Conservation (phyloP, 2,329 filamentous ascomycete species). For the Diplocarpon rosae region DNA sequence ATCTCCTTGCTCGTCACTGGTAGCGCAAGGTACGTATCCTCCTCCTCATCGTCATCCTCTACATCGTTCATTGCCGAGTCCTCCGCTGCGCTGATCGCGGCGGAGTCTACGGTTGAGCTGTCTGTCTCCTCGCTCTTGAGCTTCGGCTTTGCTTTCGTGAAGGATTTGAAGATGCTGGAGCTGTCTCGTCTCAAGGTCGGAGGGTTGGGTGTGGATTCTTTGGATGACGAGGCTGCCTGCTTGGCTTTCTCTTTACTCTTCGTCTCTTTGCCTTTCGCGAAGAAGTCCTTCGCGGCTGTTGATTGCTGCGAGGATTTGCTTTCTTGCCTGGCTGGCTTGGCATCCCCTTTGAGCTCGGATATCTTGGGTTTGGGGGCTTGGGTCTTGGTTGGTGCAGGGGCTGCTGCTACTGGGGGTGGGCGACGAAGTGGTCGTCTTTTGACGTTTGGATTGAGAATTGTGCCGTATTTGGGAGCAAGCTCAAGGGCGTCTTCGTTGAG, state of each 20-base stretch:
- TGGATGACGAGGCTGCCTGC: conserved; percentile 15
- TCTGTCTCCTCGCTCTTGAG: conserved; percentile 32
- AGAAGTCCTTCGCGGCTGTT: conserved; percentile 29
- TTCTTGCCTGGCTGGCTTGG: conserved; percentile 13
- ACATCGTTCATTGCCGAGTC: conserved; percentile 44
- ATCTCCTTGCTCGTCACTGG: conserved; percentile 28
- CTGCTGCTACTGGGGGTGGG: conserved; percentile 26
- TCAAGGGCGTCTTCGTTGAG: conserved; percentile 48
- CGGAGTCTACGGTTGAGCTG: conserved; percentile 29
- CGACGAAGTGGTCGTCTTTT: conserved; percentile 31
- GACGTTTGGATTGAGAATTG: conserved; percentile 64
- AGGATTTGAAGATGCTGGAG: conserved; percentile 65
- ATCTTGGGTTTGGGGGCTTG: conserved; percentile 12
- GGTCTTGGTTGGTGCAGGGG: conserved; percentile 22
- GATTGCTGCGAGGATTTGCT: conserved; percentile 19
- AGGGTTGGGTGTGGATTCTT: conserved; percentile 22
- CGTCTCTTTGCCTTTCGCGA: conserved; percentile 27
- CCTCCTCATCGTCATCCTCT: conserved; percentile 45
- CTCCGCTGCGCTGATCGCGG: conserved; percentile 30
- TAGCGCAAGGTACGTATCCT: conserved; percentile 36
- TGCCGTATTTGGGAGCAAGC: conserved; percentile 53
- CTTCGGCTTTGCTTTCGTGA: conserved; percentile 60
- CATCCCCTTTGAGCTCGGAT: conserved; percentile 8
- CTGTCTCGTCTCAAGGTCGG: conserved; percentile 43
- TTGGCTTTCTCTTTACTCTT: conserved; percentile 27